Evolutionary conservation across 2,329 filamentous ascomycete genomes (phyloP), one percentile per base, ranked within the genome.

Genomic region (Pestalotiopsis sp.): DNA sequence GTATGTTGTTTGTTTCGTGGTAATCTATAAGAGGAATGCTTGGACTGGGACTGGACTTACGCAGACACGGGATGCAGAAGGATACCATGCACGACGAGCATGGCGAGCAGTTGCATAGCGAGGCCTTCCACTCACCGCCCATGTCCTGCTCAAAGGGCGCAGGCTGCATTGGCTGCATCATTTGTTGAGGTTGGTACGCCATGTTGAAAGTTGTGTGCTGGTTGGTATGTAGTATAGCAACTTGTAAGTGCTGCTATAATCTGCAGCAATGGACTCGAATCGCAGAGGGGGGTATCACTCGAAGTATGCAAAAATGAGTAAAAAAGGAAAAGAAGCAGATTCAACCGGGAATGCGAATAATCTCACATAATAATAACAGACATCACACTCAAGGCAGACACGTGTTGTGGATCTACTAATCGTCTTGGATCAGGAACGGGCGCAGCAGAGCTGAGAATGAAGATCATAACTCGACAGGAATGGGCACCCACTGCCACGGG

Each of bases 61-160:
- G 64, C 52, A 80, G 65, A 68, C 77, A 80, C 17, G 78, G 77
- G 57, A 77, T 65, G 66, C 71, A 80, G 70, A 71, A 76, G 12
- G 70, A 71, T 45, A 77, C 68, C 39, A 76, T 65, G 67, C 76
- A 79, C 20, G 73, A 74, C 3, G 73, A 70, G 64, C 73, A 77
- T 9, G 76, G 76, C 31, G 71, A 68, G 70, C 77, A 79, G 62
- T 70, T 64, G 71, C 76, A 79, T 9, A 79, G 72, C 3, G 72
- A 70, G 23, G 72, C 69, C 57, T 78, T 76, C 76, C 76, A 79
- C 67, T 75, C 69, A 65, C 73, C 75, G 59, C 71, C 73, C 59
- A 73, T 59, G 27, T 59, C 64, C 17, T 59, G 64, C 5, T 59
- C 25, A 56, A 52, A 45, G 13, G 45, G 62, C n/a, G 20, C 38